Evolutionary conservation across 768 basidiomycete species (phyloP).

Genomic region (Vishniacozyma victoriae): DNA sequence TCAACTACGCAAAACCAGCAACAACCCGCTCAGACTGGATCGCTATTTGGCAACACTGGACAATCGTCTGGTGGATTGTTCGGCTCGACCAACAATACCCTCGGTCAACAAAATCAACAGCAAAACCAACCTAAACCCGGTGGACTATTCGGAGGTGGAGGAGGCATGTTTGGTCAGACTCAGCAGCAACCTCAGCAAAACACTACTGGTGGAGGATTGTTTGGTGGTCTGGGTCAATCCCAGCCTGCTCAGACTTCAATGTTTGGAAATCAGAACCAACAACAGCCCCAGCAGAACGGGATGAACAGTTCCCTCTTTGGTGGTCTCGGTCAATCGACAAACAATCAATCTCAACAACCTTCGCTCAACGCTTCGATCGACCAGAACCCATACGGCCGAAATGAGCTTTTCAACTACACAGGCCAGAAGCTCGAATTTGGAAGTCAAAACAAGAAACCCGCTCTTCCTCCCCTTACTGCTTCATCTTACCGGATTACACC

Average conservation of each 20-base stretch:
- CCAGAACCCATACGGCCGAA: constrained; percentile 54
- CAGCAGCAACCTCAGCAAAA: constrained; percentile 38
- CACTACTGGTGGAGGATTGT: constrained; percentile 35
- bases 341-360: constrained; percentile 52
- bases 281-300: constrained; percentile 39
- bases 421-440: constrained; percentile 37
- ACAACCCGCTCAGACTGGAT: constrained; percentile 10
- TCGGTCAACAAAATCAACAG: constrained; percentile 46
- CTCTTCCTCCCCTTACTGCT: constrained; percentile 43
- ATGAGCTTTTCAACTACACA: constrained; percentile 47
- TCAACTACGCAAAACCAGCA: constrained; percentile 12
- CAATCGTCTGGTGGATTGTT: constrained; percentile 30
- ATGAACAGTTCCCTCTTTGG: constrained; percentile 51
- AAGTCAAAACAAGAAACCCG: constrained; percentile 40
- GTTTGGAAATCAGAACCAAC: constrained; percentile 46
- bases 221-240: constrained; percentile 48
- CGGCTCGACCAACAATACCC: constrained; percentile 33
- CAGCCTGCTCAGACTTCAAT: constrained; percentile 41
- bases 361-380: constrained; percentile 77
- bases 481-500: constrained; percentile 43
- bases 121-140: constrained; percentile 38
- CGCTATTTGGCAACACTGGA: constrained; percentile 20
- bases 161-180: constrained; percentile 33
- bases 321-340: constrained; percentile 49
- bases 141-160: constrained; percentile 27